These are phyloP conservation scores for Debaryomyces sp. DNA, from an alignment of 1,139 yeast species.

Conservation along the genomic window DNA sequence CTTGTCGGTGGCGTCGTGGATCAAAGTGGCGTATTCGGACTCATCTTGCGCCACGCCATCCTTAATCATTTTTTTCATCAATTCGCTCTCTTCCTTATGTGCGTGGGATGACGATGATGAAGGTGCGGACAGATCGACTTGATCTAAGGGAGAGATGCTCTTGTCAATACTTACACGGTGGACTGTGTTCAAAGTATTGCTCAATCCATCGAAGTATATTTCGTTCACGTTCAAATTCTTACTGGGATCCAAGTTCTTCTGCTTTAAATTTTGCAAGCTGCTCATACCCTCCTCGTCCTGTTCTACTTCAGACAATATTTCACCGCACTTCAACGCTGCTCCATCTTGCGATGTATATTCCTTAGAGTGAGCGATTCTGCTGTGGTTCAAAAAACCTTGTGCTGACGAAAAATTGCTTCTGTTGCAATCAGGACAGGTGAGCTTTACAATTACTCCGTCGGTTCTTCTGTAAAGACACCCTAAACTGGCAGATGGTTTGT, in stretches of 20 bases:
- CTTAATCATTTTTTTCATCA: conserved; percentile 33
- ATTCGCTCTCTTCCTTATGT: conserved; percentile 20
- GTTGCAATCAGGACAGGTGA: conserved; percentile 69
- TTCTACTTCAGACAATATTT: conserved; percentile 54
- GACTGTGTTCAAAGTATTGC: conserved; percentile 20
- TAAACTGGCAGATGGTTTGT: conserved; percentile 32
- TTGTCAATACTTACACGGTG: conserved; percentile 10
- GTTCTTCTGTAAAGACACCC: conserved; percentile 70
- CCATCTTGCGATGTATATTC: conserved; percentile 75
- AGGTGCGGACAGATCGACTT: conserved; percentile 6
- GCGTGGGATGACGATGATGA: background rate
- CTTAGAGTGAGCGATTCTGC: conserved; percentile 69
- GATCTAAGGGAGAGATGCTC: conserved; percentile 11
- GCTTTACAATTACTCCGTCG: conserved; percentile 70
- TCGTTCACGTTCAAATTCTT: conserved; percentile 43
- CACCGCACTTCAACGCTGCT: conserved; percentile 74
- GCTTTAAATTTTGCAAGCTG: conserved; percentile 45
- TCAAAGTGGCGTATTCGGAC: conserved; percentile 27
- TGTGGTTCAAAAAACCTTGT: conserved; percentile 79
- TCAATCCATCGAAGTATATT: conserved; percentile 40
- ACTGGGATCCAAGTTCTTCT: conserved; percentile 43
- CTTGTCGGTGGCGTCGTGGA: conserved; percentile 28
- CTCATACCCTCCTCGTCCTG: conserved; percentile 62
- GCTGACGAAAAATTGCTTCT: conserved; percentile 75
- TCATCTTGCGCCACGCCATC: conserved; percentile 26